These are phyloP conservation scores for Diospyros lotus DNA, from an alignment of 148 eudicot species.

Conservation along the genomic window DNA sequence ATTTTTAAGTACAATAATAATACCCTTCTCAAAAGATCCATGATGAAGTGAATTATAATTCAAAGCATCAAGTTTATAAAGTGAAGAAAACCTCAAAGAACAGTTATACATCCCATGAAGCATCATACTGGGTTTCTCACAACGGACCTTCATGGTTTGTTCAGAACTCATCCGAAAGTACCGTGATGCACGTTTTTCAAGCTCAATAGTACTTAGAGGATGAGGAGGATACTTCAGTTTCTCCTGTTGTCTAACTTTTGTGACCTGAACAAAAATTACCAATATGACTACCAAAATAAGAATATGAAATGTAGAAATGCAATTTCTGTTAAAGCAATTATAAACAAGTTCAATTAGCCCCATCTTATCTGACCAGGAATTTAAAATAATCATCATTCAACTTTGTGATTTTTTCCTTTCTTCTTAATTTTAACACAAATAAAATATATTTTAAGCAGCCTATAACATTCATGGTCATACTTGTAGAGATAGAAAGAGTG, in stretches of 20 bases:
- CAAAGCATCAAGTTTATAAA: neutral
- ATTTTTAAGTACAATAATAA: neutral
- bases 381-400: neutral
- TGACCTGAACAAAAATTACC: conserved; percentile 46
- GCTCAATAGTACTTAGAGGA: conserved; percentile 96
- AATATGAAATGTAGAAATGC: conserved; percentile 16
- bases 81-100: neutral
- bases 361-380: neutral
- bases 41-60: conserved; percentile 2
- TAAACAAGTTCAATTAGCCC: conserved; percentile 1
- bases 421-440: neutral
- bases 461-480: neutral
- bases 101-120: neutral
- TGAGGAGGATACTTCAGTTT: conserved; percentile 79
- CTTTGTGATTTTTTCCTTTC: neutral
- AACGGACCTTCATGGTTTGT: conserved; percentile 83
- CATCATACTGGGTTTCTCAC: neutral
- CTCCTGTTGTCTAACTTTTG: conserved; percentile 71
- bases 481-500: neutral
- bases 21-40: conserved; percentile 1
- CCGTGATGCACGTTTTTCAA: conserved; percentile 97
- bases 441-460: neutral
- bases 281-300: neutral
- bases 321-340: neutral
- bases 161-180: conserved; percentile 92